Conservation (phyloP, 2,329 filamentous ascomycete species). For the Allantophomopsis cytisporea region DNA sequence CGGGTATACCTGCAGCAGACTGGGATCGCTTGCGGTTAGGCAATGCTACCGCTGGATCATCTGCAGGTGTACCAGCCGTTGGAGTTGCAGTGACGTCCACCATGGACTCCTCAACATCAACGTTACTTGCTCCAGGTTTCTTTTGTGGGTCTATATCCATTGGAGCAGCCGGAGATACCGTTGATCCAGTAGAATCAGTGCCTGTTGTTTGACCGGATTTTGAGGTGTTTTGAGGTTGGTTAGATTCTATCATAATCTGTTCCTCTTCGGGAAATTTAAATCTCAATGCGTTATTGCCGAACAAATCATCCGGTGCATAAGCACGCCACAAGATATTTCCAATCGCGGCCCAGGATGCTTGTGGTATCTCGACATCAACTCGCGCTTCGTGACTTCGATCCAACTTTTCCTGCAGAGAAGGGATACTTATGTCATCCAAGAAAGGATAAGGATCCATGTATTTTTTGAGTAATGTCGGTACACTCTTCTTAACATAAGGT, state of each 20-base stretch:
- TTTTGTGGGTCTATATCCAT: background rate
- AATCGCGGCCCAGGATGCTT: conserved; percentile 13
- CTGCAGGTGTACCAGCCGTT: conserved; percentile 1
- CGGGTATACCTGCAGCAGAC: conserved; percentile 43
- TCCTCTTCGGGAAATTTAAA: conserved; percentile 8
- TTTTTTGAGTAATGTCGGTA: conserved; percentile 35
- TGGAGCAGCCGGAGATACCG: background rate
- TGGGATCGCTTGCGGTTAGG: conserved; percentile 46
- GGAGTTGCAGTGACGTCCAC: background rate
- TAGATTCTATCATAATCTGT: conserved; percentile 1
- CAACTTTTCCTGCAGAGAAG: background rate
- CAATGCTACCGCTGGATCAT: conserved; percentile 3
- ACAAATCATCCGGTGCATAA: conserved; percentile 6
- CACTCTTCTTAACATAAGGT: conserved; percentile 36
- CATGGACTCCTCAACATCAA: background rate
- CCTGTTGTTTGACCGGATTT: background rate
- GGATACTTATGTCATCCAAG: conserved; percentile 35
- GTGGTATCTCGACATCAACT: conserved; percentile 7
- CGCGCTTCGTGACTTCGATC: background rate
- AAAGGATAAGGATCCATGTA: conserved; percentile 49
- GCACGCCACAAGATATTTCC: conserved; percentile 12
- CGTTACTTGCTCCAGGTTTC: background rate
- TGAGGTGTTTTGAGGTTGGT: background rate
- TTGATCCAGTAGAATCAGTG: background rate
- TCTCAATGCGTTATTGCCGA: conserved; percentile 7